Evolutionary conservation across 2,329 filamentous ascomycete genomes (phyloP), one percentile per base, ranked within the genome.

Genomic region (Colletotrichum sp.): DNA sequence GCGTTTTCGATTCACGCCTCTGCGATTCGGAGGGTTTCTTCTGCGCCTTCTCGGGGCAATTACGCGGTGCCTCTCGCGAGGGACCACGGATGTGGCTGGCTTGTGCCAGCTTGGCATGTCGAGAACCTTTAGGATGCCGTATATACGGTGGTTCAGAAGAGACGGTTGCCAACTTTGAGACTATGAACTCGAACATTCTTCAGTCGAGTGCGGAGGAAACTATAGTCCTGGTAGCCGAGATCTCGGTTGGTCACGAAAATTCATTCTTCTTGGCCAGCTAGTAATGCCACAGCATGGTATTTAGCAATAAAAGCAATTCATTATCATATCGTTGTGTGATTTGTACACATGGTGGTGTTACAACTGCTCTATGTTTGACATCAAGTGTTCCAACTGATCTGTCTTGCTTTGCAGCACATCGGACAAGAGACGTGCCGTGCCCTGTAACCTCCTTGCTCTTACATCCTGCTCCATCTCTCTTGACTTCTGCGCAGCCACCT

Each of bases 401-500:
- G 81, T 74, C 4, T 72, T 72, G 18, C 82, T 80, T 10, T 79
- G 68, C 8, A 91, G 69, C 7, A 91, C 83, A 67, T 88, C 84
- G 1, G 78, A 78, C 44, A 92, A 78, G 34, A 89, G 81, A 59
- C 81, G 83, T 26, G 83, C 84, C 3, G 88, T 86, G 1, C 89
- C 89, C 64, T 82, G 87, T 57, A 98, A 82, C 76, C 92, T 91
- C 77, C 93, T 92, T 77, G 87, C 87, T 79, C 88, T 91, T 79
- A 96, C 92, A 78, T 93, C 90, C 68, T 92, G 89, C 85, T 99
- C 97, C 84, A 99, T 86, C 84, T 96, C 93, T 52, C 88, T 88
- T 76, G 95, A 98, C 86, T 98, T 97, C 63, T 88, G 86, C n/a
- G 91, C 92, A 4, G 97, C 97, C 28, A 95, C 88, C 30, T 96